Conservation (phyloP, 163 green algal species). For the Chloroidium sp. region DNA sequence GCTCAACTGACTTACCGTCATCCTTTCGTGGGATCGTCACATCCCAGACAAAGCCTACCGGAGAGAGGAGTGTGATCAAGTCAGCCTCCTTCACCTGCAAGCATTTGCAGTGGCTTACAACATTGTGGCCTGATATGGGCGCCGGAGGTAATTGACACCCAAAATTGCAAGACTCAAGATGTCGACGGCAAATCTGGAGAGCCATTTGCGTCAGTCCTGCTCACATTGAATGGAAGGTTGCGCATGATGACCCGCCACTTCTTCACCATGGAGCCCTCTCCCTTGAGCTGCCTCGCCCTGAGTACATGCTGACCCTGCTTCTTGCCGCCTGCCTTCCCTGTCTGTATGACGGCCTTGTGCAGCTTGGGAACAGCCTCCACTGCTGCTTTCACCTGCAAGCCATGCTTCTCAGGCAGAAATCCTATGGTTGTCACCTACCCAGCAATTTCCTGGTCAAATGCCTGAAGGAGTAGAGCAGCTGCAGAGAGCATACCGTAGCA, state of each 20-base stretch:
- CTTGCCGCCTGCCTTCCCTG: slow-evolving; percentile 4
- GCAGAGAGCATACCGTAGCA: slow-evolving; percentile 3
- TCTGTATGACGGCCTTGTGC: slow-evolving; percentile 29
- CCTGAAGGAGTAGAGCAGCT: too few relatives aligned
- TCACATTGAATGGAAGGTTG: slow-evolving; percentile 86
- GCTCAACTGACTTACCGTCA: slow-evolving; percentile 32
- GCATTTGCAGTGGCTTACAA: background rate
- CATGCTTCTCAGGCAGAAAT: background rate
- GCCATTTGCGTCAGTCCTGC: background rate
- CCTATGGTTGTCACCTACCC: background rate
- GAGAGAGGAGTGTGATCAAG: slow-evolving; percentile 41
- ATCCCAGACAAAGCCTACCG: slow-evolving; percentile 80
- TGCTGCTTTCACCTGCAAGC: slow-evolving; percentile 46
- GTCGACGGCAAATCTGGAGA: too few relatives aligned
- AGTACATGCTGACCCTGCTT: slow-evolving; percentile 27
- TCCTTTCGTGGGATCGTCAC: slow-evolving; percentile 59
- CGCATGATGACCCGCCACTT: slow-evolving; percentile 88
- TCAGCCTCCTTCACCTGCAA: slow-evolving; percentile 47
- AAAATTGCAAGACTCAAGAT: too few relatives aligned
- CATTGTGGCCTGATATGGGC: too few relatives aligned
- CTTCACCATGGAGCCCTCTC: slow-evolving; percentile 82
- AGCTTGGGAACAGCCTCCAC: slow-evolving; percentile 60
- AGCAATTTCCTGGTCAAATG: too few relatives aligned
- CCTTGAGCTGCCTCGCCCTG: slow-evolving; percentile 76
- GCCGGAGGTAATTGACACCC: too few relatives aligned